Evolutionary conservation across 257 asterid species (phyloP).

Genomic region (Scutellaria baicalensis): DNA sequence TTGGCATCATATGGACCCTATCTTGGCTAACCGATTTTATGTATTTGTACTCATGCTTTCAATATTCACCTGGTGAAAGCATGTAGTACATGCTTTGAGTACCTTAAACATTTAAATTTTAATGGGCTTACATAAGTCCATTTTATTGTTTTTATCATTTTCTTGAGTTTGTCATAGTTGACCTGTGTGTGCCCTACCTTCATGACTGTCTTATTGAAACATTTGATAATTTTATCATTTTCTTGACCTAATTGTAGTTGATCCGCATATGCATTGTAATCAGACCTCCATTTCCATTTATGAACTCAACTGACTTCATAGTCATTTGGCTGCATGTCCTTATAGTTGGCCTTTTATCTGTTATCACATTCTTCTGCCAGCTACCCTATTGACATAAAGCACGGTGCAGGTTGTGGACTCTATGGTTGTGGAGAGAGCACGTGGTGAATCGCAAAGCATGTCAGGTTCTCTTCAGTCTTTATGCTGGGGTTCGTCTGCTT

Average conservation of each 20-base stretch:
- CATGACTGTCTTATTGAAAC: not conserved
- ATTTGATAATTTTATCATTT: not conserved
- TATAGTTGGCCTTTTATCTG: not conserved
- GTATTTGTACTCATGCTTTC: not conserved
- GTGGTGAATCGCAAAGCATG: constrained; percentile 97
- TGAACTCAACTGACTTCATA: not conserved
- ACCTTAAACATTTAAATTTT: not conserved
- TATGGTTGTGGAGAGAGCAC: constrained; percentile 98
- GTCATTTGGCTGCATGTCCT: not conserved
- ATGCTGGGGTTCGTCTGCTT: constrained; percentile 99
- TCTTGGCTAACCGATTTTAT: not conserved
- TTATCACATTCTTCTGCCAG: not conserved
- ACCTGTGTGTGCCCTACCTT: not conserved
- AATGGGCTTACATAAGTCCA: not conserved
- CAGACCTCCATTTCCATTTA: not conserved
- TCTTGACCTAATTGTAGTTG: not conserved
- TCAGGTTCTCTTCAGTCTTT: constrained; percentile 97
- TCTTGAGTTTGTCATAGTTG: not conserved
- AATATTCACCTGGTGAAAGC: not conserved
- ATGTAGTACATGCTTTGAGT: not conserved
- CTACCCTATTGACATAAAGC: constrained; percentile 19
- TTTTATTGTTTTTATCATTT: not conserved
- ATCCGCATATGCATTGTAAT: not conserved
- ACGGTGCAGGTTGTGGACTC: constrained; percentile 88
- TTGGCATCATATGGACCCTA: not conserved